Evolutionary conservation across 495 filamentous ascomycete species (phyloP), one percentile per base, ranked within the genome.

Genomic region (Aspergillus avenaceus): DNA sequence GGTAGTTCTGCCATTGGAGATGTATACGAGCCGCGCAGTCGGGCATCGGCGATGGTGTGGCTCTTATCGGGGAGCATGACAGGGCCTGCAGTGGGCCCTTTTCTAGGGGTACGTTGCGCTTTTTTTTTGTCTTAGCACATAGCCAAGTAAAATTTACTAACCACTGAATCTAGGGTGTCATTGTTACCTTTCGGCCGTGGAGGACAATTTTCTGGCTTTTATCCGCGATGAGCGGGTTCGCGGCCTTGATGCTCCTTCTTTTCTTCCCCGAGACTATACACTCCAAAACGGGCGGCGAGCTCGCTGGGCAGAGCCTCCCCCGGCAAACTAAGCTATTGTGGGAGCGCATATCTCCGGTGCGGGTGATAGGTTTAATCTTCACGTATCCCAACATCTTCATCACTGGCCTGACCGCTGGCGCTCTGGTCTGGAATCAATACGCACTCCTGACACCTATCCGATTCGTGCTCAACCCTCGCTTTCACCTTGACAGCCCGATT

Each of bases 341-440:
- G 69, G 55, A 69, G 13, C 80, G 84, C 68, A 67, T 81, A 25
- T 86, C 84, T 43, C 86, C 86, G 0, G 62, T 77, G 59, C 76
- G 82, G 13, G 34, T 38, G 9, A 9, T 53, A 19, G 50, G 50
- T 9, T 44, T 54, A 3, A 54, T 45, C n/a, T 81, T 81, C 64
- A 62, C 74, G 24, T 87, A 86, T 52, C 84, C 84, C 0, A 89
- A 87, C 57, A 70, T 88, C 11, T 68, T 85, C 42, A 73, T 82
- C 47, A 78, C 78, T 0, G 81, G 77, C 5, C 51, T 88, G 0
- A 82, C 83, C 1, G 79, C 78, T 16, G 75, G 76, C 1, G 73
- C 79, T 23, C 72, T 87, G 1, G 79, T 88, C 43, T 88, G 82
- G 83, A 87, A 86, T 55, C 84, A 86, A 74, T 90, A 88, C 56